A percentile compares a stretch with the other conserved stretches of the same genome.
Evolutionary conservation across 106 monocot species (phyloP).

Genomic region (Acorus gramineus): DNA sequence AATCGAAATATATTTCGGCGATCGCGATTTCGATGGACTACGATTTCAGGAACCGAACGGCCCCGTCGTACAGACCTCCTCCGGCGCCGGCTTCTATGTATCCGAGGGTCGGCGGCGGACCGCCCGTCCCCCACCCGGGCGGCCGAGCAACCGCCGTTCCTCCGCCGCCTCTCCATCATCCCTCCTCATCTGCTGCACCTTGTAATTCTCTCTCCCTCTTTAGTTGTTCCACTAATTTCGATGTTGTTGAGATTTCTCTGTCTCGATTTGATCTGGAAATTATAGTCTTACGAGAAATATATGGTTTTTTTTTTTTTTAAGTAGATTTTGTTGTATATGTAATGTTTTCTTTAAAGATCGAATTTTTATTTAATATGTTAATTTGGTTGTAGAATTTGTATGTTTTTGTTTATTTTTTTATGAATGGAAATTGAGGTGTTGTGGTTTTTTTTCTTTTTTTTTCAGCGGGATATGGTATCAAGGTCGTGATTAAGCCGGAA

Average conservation of each 20-base stretch:
- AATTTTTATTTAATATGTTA: too few relatives aligned
- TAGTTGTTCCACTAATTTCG: neutral
- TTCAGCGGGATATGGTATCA: conserved; percentile 63
- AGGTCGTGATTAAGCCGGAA: conserved; percentile 69
- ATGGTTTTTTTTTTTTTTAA: too few relatives aligned
- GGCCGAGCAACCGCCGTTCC: conserved; percentile 14
- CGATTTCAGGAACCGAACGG: conserved; percentile 29
- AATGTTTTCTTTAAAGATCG: too few relatives aligned
- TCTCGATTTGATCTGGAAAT: too few relatives aligned
- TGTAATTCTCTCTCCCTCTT: neutral
- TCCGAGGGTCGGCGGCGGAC: conserved; percentile 17
- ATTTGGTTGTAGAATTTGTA: too few relatives aligned
- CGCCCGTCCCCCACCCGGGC: conserved; percentile 1
- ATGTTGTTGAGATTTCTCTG: neutral
- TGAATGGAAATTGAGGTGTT: too few relatives aligned
- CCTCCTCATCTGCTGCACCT: neutral
- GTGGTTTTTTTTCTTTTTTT: conserved; percentile 2
- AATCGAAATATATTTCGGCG: too few relatives aligned
- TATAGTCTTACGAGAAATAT: too few relatives aligned
- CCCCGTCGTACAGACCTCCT: conserved; percentile 9
- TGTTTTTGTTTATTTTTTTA: too few relatives aligned
- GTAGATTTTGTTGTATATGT: too few relatives aligned
- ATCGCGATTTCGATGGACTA: conserved; percentile 20
- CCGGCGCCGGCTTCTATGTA: conserved; percentile 8
- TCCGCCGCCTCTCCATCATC: conserved; percentile 8